Base-by-base conservation (phyloP, 2,329 filamentous ascomycete genomes). In the Penicillium digitatum region DNA sequence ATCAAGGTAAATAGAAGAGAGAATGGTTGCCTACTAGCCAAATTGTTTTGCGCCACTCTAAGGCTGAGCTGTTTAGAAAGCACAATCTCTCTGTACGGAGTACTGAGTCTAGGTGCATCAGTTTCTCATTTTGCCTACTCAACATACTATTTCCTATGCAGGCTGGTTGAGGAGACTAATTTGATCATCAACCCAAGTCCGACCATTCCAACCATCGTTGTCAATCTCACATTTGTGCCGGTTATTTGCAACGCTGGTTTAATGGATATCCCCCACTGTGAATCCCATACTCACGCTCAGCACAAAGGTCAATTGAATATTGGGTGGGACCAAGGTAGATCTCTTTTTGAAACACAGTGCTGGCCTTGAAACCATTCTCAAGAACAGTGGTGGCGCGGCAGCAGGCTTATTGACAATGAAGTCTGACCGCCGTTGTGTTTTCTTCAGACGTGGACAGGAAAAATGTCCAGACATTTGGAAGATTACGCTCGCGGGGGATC, bases 141-240 rank as follows among this genome's bases (percentile, higher is more conserved):
- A n/a, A n/a, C n/a, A n/a, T n/a, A n/a, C n/a, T n/a, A n/a, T n/a
- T n/a, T n/a, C n/a, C n/a, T n/a, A n/a, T n/a, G n/a, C 34, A 16
- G 29, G 18, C 2, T 16, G 9, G 20, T 24, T 16, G n/a, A 49
- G 40, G 14, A 49, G 47, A 24, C n/a, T 1, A 0, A 40, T 20
- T 20, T 40, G 35, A 31, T 40, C 47, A 31, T 38, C 16, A 20
- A 40, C 26, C 26, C 47, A 49, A 9, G 26, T 20, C 10, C 47
- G 47, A 18, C 4, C 16, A 49, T 31, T 24, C 20, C 6, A 12
- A 5, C 18, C 18, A n/a, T 29, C 18, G 8, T 40, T 2, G 14
- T 49, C 34, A 12, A 40, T 22, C 18, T 49, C 35, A 18, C 24
- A 49, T 31, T 49, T 40, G 24, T 49, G 47, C 14, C 18, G 47